A percentile compares a stretch with the other conserved stretches of the same genome.
Evolutionary conservation across 257 asterid genomes (phyloP).

Genomic region (Mentha longifolia): DNA sequence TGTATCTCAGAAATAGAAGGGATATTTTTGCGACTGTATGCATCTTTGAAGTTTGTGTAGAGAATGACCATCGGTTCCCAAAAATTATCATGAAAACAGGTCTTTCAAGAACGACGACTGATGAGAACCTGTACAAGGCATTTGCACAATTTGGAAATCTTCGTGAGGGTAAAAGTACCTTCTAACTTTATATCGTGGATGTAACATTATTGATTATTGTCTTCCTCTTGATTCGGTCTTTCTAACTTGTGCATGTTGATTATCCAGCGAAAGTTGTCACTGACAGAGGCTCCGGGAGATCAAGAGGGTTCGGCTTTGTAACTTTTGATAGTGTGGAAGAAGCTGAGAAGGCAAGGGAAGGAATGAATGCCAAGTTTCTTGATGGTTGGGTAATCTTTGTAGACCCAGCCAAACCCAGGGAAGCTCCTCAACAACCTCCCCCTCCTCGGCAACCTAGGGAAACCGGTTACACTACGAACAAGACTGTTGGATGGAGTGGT

Average conservation of each 20-base stretch:
- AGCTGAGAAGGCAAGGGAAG: slow-evolving; percentile 91
- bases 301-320: slow-evolving; percentile 93
- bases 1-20: background rate
- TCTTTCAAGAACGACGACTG: slow-evolving; percentile 77
- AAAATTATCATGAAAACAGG: slow-evolving; percentile 49
- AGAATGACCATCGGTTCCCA: slow-evolving; percentile 4
- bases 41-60: slow-evolving; percentile 17
- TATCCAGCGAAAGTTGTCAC: slow-evolving; percentile 76
- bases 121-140: slow-evolving; percentile 69
- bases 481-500: slow-evolving; percentile 87
- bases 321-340: slow-evolving; percentile 76
- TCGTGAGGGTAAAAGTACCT: slow-evolving; percentile 53
- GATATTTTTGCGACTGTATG: background rate
- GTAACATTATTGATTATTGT: background rate
- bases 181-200: too few species aligned
- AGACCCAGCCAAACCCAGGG: slow-evolving; percentile 91
- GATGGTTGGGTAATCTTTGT: slow-evolving; percentile 98
- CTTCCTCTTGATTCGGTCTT: slow-evolving; percentile 3
- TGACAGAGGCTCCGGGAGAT: slow-evolving; percentile 81
- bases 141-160: slow-evolving; percentile 83
- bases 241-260: slow-evolving; percentile 10
- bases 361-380: slow-evolving; percentile 81
- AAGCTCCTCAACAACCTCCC: slow-evolving; percentile 59
- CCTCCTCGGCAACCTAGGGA: slow-evolving; percentile 46
- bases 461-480: slow-evolving; percentile 71